Evolutionary conservation across 495 filamentous ascomycete species (phyloP), one percentile per base, ranked within the genome.

Genomic region (Penicillium simplicissimum): DNA sequence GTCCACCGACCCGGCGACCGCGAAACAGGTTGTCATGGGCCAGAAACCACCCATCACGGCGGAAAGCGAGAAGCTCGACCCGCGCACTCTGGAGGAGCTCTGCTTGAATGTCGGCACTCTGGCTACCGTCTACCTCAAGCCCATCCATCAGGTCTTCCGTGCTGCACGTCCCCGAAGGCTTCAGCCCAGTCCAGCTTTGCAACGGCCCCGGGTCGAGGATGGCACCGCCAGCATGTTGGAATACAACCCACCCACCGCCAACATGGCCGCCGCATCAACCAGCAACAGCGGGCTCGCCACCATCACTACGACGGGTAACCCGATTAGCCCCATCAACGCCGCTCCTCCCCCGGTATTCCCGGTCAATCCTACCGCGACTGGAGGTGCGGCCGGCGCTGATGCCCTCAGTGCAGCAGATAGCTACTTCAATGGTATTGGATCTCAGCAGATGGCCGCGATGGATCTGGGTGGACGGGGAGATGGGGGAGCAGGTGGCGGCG

Each of bases 101-200:
- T 98, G 96, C 71, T 84, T 98, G 48, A 93, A 93, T 72, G 91
- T 99, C 61, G 96, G 96, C 63, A 99, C 95, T 0, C 83, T 98
- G 3, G 94, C 95, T 8, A 98, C 95, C 5, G 93, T 99, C 57
- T 99, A 99, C 71, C 86, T 98, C 31, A 98, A 98, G 73, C 96
- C 95, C 7, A 95, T 98, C 6, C 90, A 97, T 67, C 93, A 96
- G 55, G 94, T 99, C n/a, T 98, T 99, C 83, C 87, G 95, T 53
- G 87, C 88, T 38, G 95, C 95, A 17, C 86, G 95, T 15, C 88
- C 90, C 3, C 82, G 92, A 25, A 85, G 87, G 21, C 82, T 98
- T 3, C 76, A 84, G 40, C 91, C 94, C 40, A 90, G 86, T 9
- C 95, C 95, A 0, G 93, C 93, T 0, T 79, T 99, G 38, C 95